Percentiles rank a stretch among this genome's conserved stretches.
Conservation (phyloP, 2,329 filamentous ascomycete genomes). For the Dothideomycetidae sp. region DNA sequence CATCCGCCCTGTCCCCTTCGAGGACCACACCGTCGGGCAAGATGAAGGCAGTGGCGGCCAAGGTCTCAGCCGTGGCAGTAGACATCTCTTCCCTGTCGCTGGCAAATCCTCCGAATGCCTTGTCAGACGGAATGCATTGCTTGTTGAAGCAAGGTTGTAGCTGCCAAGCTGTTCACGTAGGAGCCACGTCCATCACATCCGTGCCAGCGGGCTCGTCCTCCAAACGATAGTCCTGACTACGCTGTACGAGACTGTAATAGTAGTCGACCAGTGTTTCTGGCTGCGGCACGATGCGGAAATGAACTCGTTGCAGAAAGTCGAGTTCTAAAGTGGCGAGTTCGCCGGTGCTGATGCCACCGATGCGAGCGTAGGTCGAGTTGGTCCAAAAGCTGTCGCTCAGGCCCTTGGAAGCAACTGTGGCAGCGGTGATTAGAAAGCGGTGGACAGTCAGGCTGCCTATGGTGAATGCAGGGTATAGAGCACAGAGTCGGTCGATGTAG, state of each 20-base stretch:
- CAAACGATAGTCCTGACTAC: conserved; percentile 45
- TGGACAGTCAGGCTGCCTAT: conserved; percentile 95
- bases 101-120: too few species aligned
- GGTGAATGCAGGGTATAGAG: conserved; percentile 84
- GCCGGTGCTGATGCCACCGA: conserved; percentile 79
- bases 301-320: conserved; percentile 80
- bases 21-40: too few species aligned
- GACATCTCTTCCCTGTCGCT: too few species aligned
- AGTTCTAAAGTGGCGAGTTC: conserved; percentile 85
- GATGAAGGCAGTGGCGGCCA: too few species aligned
- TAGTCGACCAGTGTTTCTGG: conserved; percentile 89
- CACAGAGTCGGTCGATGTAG: conserved; percentile 90
- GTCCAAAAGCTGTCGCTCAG: conserved; percentile 97
- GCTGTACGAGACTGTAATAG: conserved; percentile 70
- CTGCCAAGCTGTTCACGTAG: conserved; percentile 3
- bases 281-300: conserved; percentile 94
- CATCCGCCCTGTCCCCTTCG: too few species aligned
- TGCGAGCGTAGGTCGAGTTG: conserved; percentile 86
- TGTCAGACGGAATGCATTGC: too few species aligned
- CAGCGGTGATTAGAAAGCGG: conserved; percentile 89
- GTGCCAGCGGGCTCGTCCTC: conserved; percentile 18
- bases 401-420: conserved; percentile 89
- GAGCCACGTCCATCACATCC: conserved; percentile 7
- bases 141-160: not conserved
- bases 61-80: too few species aligned